Evolutionary conservation across 2,329 filamentous ascomycete genomes (phyloP).

Genomic region (Penicillium sp.): DNA sequence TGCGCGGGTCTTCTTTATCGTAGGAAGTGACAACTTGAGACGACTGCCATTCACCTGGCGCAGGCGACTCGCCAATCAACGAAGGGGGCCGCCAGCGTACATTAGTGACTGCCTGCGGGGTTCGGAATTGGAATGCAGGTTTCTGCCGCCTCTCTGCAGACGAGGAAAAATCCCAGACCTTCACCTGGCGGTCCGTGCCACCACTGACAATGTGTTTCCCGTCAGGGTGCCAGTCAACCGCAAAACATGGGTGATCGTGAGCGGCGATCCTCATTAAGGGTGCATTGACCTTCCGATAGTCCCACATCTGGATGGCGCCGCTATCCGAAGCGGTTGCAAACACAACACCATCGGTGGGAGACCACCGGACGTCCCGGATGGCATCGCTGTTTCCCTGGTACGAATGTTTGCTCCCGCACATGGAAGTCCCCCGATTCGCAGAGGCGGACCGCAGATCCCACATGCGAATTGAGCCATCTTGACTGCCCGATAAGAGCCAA

Average conservation of each 20-base stretch:
- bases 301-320: slow-evolving; percentile 62
- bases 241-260: slow-evolving; percentile 58
- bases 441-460: slow-evolving; percentile 60
- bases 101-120: slow-evolving; percentile 59
- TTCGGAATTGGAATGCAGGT: slow-evolving; percentile 55
- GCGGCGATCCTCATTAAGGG: slow-evolving; percentile 60
- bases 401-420: slow-evolving; percentile 53
- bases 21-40: slow-evolving; percentile 62
- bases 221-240: slow-evolving; percentile 65
- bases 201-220: slow-evolving; percentile 62
- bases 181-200: slow-evolving; percentile 59
- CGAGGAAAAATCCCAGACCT: slow-evolving; percentile 61
- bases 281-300: slow-evolving; percentile 55
- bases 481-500: slow-evolving; percentile 60
- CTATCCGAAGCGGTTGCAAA: slow-evolving; percentile 64
- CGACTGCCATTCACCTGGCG: slow-evolving; percentile 55
- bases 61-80: slow-evolving; percentile 51
- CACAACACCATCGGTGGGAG: slow-evolving; percentile 58
- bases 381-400: slow-evolving; percentile 58
- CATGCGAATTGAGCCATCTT: slow-evolving; percentile 60
- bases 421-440: slow-evolving; percentile 48
- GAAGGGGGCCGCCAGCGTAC: slow-evolving; percentile 61
- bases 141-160: slow-evolving; percentile 57
- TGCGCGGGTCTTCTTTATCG: slow-evolving; percentile 56
- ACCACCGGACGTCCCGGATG: slow-evolving; percentile 63